These are phyloP conservation scores for Yueomyces sp. DNA, from an alignment of 1,139 yeast genomes.

Conservation along the genomic window DNA sequence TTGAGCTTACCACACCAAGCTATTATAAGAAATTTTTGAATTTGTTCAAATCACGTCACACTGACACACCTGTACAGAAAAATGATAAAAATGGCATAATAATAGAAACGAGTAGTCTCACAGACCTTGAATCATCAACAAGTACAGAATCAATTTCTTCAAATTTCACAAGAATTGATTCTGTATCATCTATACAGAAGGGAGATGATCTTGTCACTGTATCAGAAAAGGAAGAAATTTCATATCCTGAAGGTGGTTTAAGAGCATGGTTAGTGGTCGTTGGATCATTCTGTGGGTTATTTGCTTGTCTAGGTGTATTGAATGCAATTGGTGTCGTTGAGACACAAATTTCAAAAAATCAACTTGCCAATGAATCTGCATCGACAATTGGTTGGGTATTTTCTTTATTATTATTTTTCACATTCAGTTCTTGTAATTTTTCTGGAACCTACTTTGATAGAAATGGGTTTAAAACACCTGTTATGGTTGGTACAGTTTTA, in stretches of 20 bases:
- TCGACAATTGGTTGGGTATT: constrained; percentile 54
- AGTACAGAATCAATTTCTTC: too few species aligned
- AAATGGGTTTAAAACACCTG: constrained; percentile 39
- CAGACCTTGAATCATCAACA: too few species aligned
- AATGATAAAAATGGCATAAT: too few species aligned
- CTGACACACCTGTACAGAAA: too few species aligned
- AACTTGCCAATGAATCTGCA: constrained; percentile 31
- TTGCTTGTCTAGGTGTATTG: constrained; percentile 43
- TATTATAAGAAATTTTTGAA: too few species aligned
- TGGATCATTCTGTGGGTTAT: constrained; percentile 43
- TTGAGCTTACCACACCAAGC: too few species aligned
- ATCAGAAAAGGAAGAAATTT: constrained; percentile 1
- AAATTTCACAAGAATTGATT: too few species aligned
- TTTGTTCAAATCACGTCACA: too few species aligned
- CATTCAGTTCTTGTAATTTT: constrained; percentile 41
- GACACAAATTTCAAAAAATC: constrained; percentile 41
- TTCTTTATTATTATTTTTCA: constrained; percentile 41
- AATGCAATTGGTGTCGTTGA: constrained; percentile 52
- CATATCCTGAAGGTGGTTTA: constrained; percentile 40
- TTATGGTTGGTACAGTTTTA: constrained; percentile 33
- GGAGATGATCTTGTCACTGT: too few species aligned
- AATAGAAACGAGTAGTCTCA: too few species aligned
- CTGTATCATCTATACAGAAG: too few species aligned
- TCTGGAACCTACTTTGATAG: constrained; percentile 53
- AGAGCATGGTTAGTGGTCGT: constrained; percentile 41